Evolutionary conservation across 306 rosid species (phyloP).

Genomic region (Vicia sativa): DNA sequence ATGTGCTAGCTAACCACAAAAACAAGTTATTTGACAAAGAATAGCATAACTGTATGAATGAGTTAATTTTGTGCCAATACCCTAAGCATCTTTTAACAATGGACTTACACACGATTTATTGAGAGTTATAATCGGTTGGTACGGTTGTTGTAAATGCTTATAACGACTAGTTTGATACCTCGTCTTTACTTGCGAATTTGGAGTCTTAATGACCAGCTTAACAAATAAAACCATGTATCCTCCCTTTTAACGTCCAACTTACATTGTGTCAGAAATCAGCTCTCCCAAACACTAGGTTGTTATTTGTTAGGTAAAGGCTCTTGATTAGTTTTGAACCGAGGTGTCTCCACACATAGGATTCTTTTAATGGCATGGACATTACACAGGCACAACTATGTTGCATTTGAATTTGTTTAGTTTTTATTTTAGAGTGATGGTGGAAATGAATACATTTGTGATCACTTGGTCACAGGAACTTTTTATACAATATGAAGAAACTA

Average conservation of each 20-base stretch:
- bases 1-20: slow-evolving; percentile 4
- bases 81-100: background rate
- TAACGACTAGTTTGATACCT: background rate
- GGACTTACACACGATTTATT: background rate
- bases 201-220: slow-evolving; percentile 12
- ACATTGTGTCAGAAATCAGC: background rate
- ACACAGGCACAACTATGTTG: background rate
- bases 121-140: background rate
- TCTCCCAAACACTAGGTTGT: background rate
- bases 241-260: slow-evolving; percentile 4
- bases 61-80: background rate
- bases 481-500: slow-evolving; percentile 4
- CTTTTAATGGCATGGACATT: background rate
- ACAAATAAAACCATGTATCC: background rate
- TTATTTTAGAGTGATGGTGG: background rate
- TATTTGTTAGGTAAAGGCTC: slow-evolving; percentile 13
- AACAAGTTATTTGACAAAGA: background rate
- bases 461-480: slow-evolving; percentile 9
- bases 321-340: background rate
- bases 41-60: background rate
- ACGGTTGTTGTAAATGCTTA: background rate
- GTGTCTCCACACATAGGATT: background rate
- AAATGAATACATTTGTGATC: background rate
- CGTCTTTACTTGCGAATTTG: slow-evolving; percentile 16
- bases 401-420: background rate